Conservation (phyloP, 192 early-diverging fungal genomes). For the Umbelopsis sp. region DNA sequence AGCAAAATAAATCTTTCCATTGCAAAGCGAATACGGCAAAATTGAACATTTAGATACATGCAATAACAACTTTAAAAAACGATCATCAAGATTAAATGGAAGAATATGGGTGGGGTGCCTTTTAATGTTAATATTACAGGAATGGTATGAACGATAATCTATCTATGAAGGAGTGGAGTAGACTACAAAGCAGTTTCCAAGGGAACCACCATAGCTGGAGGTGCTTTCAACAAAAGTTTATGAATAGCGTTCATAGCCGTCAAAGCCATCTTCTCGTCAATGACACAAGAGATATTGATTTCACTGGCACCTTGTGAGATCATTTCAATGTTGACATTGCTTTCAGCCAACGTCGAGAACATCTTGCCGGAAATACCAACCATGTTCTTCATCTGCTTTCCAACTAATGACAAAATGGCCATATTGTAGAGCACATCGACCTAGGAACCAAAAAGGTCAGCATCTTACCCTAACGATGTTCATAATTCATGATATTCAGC, state of each 20-base stretch:
- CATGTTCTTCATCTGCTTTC: slow-evolving; percentile 86
- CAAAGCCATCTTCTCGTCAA: slow-evolving; percentile 62
- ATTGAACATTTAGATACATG: too few species aligned
- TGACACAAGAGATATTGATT: slow-evolving; percentile 93
- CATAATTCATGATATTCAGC: slow-evolving; percentile 31
- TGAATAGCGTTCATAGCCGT: slow-evolving; percentile 79
- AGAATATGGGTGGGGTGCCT: background rate
- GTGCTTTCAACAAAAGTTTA: slow-evolving; percentile 55
- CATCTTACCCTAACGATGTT: background rate
- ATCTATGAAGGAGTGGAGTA: background rate
- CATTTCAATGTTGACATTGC: slow-evolving; percentile 90
- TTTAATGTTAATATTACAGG: background rate
- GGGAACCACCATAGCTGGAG: slow-evolving; percentile 1
- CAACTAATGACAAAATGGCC: slow-evolving; percentile 91
- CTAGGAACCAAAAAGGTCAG: slow-evolving; percentile 37
- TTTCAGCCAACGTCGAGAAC: slow-evolving; percentile 79
- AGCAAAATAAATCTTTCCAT: too few species aligned
- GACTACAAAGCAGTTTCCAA: background rate
- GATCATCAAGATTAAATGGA: too few species aligned
- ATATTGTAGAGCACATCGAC: slow-evolving; percentile 58
- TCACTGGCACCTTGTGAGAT: slow-evolving; percentile 92
- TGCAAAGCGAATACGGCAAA: too few species aligned
- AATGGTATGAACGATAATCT: slow-evolving; percentile 5
- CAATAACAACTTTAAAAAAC: too few species aligned
- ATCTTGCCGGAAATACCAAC: slow-evolving; percentile 85